phyloP scores from a whole-genome alignment of 768 basidiomycete species.

The Collybiopsis confluens region DNA sequence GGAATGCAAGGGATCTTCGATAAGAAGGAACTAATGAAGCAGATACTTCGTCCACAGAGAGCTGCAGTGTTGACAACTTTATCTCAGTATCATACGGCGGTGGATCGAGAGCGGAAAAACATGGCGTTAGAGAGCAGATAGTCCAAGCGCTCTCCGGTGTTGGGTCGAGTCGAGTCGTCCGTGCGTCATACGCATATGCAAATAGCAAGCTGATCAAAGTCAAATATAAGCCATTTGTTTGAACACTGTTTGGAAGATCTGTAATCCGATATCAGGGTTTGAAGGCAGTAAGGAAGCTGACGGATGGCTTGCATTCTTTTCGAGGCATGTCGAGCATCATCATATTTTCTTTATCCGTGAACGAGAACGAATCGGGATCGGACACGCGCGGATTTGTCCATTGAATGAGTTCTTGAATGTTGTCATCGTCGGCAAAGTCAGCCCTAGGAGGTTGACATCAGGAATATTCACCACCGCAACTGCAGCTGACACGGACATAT shows the following conservation, averaged over 20 bases:
- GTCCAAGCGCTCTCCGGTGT: conserved; percentile 91
- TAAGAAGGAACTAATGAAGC: conserved; percentile 59
- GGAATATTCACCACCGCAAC: not conserved
- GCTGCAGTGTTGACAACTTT: conserved; percentile 17
- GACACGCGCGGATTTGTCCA: conserved; percentile 59
- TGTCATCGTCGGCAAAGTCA: conserved; percentile 73
- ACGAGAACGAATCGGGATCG: conserved; percentile 36
- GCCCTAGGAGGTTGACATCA: conserved; percentile 48
- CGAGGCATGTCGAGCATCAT: conserved; percentile 56
- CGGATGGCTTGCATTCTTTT: conserved; percentile 44
- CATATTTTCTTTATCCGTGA: conserved; percentile 69
- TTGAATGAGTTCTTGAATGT: conserved; percentile 63
- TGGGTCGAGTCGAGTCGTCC: conserved; percentile 75
- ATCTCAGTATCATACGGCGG: conserved; percentile 37
- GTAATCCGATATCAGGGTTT: conserved; percentile 2
- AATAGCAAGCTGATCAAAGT: conserved; percentile 70
- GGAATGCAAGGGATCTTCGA: conserved; percentile 71
- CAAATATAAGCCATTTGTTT: conserved; percentile 63
- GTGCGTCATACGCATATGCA: conserved; percentile 76
- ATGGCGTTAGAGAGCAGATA: conserved; percentile 63
- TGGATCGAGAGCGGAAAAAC: conserved; percentile 81
- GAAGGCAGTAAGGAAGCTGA: not conserved
- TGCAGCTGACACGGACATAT: conserved; percentile 50
- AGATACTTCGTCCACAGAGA: conserved; percentile 42
- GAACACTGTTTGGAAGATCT: conserved; percentile 59